Evolutionary conservation across 108 stramenopile genomes (phyloP).

Genomic region (Nitzschia inconspicua): DNA sequence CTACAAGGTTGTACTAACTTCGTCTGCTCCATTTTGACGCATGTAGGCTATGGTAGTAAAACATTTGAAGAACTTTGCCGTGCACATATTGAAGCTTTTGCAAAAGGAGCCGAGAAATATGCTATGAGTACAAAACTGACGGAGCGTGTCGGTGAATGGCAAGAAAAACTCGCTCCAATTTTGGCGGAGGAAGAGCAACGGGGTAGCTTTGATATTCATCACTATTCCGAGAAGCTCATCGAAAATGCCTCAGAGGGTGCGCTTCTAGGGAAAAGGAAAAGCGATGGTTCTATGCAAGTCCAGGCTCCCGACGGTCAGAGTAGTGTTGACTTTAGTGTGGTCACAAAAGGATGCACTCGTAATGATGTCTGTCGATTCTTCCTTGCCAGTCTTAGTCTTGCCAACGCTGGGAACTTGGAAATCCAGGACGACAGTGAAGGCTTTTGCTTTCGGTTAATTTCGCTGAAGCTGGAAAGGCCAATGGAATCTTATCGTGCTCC

Average conservation of each 20-base stretch:
- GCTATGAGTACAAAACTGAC: conserved; percentile 88
- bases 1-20: no score
- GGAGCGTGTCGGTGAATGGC: conserved; percentile 86
- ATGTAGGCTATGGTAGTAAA: conserved; percentile 22
- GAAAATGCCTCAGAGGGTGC: conserved; percentile 26
- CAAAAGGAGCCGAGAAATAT: conserved; percentile 87
- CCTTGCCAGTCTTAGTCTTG: conserved; percentile 92
- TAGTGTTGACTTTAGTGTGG: conserved; percentile 28
- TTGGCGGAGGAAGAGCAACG: conserved; percentile 86
- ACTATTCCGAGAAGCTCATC: conserved; percentile 62
- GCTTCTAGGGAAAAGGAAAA: conserved; percentile 15
- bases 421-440: conserved; percentile 36
- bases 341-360: conserved; percentile 41
- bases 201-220: conserved; percentile 90
- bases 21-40: neutral
- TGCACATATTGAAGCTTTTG: conserved; percentile 84
- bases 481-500: conserved; percentile 78
- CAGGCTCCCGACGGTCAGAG: conserved; percentile 16
- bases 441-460: conserved; percentile 66
- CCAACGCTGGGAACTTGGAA: conserved; percentile 86
- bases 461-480: conserved; percentile 50
- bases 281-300: neutral
- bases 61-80: conserved; percentile 94
- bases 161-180: conserved; percentile 78
- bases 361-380: conserved; percentile 96